Evolutionary conservation across 2,329 filamentous ascomycete genomes (phyloP), one percentile per base, ranked within the genome.

Genomic region (Verticillium nubilum): DNA sequence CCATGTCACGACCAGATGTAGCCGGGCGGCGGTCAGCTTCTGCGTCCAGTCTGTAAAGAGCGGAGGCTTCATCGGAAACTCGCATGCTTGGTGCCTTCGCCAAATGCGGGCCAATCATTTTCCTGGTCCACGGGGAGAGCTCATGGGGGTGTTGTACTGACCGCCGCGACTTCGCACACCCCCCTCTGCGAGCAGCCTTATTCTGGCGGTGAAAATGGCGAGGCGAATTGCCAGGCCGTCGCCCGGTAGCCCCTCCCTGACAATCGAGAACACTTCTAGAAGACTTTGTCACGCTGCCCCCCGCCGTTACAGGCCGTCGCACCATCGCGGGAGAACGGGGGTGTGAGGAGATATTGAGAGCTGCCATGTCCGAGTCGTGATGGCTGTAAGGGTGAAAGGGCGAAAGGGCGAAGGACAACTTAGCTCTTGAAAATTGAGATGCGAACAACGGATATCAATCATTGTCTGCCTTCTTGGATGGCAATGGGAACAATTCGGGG

Each of bases 31-130:
- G 42, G 52, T 53, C 52, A 28, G 52, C 5, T 53, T 10, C 19
- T 13, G 7, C n/a, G n/a, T n/a, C n/a, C n/a, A n/a, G 26, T 53
- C 52, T 42, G 42, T 27, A 25, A 58, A 58, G 31, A 58, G 19
- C 58, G 47, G 55, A 54, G 50, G 33, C 29, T 54, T 59, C 35
- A 17, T 25, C 57, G 57, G 57, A 23, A 35, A n/a, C 52, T 19
- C 54, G 58, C 58, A 59, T 56, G n/a, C 12, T 28, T 3, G 19
- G 17, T 31, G 12, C 35, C 15, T 55, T 59, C 58, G 58, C 58
- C 58, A 59, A 29, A n/a, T n/a, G 15, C n/a, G 23, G 52, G 33
- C 58, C 58, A 59, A 56, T 56, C 52, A 59, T 54, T 17, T 52
- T 31, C 15, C 13, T 6, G 28, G 12, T 52, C 19, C 50, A 33